phyloP scores from a whole-genome alignment of 495 filamentous ascomycete species.

The Hypomontagnella monticulosa region DNA sequence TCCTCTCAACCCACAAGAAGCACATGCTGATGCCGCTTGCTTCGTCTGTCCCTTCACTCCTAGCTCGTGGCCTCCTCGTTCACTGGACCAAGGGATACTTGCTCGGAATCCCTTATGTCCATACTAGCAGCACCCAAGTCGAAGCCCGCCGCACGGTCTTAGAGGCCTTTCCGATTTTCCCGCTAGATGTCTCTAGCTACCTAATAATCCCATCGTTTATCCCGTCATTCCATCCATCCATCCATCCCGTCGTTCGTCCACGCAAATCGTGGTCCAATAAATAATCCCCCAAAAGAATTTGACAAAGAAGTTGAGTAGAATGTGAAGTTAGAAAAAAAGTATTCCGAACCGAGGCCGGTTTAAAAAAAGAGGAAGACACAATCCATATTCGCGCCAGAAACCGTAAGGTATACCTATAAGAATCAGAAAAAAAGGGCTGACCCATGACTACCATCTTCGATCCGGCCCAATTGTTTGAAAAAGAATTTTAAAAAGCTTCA shows the following conservation, averaged over 20 bases:
- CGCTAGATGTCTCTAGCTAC: constrained; percentile 1
- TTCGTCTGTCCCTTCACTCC: not conserved
- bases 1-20: constrained; percentile 6
- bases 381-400: constrained; percentile 27
- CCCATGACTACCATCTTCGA: constrained; percentile 38
- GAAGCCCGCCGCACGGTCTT: not conserved
- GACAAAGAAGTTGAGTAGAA: constrained; percentile 29
- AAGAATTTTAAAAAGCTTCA: constrained; percentile 12
- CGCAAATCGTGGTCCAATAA: constrained; percentile 6
- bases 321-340: constrained; percentile 17
- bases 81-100: constrained; percentile 17
- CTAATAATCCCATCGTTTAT: constrained; percentile 2
- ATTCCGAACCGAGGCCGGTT: constrained; percentile 15
- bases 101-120: not conserved
- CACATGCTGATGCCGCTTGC: constrained; percentile 5
- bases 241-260: constrained; percentile 25
- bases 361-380: constrained; percentile 2
- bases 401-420: constrained; percentile 44
- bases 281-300: constrained; percentile 18
- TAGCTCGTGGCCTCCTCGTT: constrained; percentile 8
- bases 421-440: constrained; percentile 22
- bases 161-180: not conserved
- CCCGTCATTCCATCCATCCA: constrained; percentile 34
- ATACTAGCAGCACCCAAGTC: not conserved
- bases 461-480: constrained; percentile 10